Base-by-base conservation (phyloP, 2,329 filamentous ascomycete genomes). In the Colletotrichum sp. region DNA sequence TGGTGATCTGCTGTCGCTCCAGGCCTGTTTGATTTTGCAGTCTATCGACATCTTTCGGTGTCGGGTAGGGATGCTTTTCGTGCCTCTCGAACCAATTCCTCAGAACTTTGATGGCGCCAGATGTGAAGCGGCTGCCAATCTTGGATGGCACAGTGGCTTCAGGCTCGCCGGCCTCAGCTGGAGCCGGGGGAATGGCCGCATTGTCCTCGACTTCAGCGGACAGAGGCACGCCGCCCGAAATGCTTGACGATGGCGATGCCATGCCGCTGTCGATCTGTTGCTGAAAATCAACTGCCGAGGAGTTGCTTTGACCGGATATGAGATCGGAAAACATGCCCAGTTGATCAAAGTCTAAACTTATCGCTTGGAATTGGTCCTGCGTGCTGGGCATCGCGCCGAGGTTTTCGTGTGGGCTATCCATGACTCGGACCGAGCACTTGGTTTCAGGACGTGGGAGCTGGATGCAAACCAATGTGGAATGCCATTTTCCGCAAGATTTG, bases 81-180 rank as follows among this genome's bases (percentile, higher is more conserved):
- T 94, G 92, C 39, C 88, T 87, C 6, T 90, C 86, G 61, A 94
- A 87, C 93, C 93, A 94, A 66, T 88, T 87, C 80, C 92, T 92
- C 70, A 94, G 82, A 10, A 91, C 85, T 77, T 90, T 91, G 70
- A 77, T 64, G 15, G 74, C 55, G 56, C 73, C 58, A 16, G 76
- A 76, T 12, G 74, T 74, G 25, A 77, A 77, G 27, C 76, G 73
- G 27, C 68, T 71, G 8, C 67, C 34, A 2, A 61, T 28, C 6
- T 76, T 75, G 1, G 34, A 16, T 4, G 64, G 64, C 32, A n/a
- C 8, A 3, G 27, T 8, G 8, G 7, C 58, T 10, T 13, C 16
- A 5, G 22, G 16, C 8, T 27, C 27, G 1, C 16, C 27, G 2
- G 69, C 15, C 12, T 39, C 32, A 8, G 10, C n/a, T 48, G n/a